Evolutionary conservation across 495 filamentous ascomycete genomes (phyloP), one percentile per base, ranked within the genome.

Genomic region (Xylaria telfairii): DNA sequence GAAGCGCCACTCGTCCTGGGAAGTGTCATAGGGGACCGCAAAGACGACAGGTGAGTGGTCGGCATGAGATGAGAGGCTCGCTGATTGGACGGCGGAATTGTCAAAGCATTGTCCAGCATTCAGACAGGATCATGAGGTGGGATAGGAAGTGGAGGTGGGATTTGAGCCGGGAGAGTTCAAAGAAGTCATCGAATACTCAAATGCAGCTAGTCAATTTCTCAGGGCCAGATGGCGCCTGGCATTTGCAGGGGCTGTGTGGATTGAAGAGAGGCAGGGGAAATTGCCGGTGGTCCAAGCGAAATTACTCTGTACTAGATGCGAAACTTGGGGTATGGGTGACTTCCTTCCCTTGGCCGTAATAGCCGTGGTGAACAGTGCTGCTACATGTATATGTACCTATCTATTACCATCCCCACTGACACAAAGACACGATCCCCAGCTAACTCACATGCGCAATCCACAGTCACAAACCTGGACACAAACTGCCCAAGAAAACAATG

Each of bases 261-360:
- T 47, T 32, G 62, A 39, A 8, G 41, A 10, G 3, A 54, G 13
- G 26, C 0, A 24, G 8, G 74, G 76, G 76, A 78, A 76, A 78
- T 78, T 76, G 57, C 71, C 67, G 70, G 71, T 69, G 46, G 47
- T 37, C 42, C 49, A 76, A 76, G 74, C 74, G 76, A 76, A 75
- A 78, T 78, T 75, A 64, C 67, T 51, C 44, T 30, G 68, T 61
- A 69, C 39, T 57, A 69, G 69, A 68, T 72, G 63, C 73, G 71
- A 75, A 37, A 37, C 30, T 37, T 3, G 30, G 10, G 4, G 56
- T 59, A 59, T 21, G 4, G 1, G 30, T 6, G 6, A 59, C 56
- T 37, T 37, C 19, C 32, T 37, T 21, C 2, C 17, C 30, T 12
- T 4, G 2, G 17, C 8, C 32, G 10, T 4, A 3, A n/a, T 9